Evolutionary conservation across 305 asterid species (phyloP).

Genomic region (Rubia balearica): DNA sequence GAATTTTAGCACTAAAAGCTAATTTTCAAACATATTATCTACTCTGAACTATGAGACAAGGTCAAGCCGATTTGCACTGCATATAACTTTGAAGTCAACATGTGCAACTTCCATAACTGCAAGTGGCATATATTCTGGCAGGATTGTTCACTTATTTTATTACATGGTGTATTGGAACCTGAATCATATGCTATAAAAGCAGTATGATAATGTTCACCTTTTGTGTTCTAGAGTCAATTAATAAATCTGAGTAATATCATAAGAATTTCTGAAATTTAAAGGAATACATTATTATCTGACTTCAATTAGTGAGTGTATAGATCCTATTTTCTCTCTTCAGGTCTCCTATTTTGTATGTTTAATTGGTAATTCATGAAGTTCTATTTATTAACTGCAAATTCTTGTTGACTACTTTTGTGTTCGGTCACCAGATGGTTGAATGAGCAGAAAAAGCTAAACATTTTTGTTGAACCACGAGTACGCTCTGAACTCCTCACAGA

Average conservation of each 20-base stretch:
- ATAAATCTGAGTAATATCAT: background rate
- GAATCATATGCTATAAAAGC: background rate
- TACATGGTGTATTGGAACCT: background rate
- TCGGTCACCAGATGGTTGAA: conserved; percentile 69
- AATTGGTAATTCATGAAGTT: background rate
- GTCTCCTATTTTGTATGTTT: background rate
- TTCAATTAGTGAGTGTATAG: background rate
- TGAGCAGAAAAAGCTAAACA: conserved; percentile 63
- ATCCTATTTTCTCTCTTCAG: background rate
- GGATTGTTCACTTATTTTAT: background rate
- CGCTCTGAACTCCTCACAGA: conserved; percentile 70
- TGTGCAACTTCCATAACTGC: background rate
- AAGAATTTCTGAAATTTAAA: background rate
- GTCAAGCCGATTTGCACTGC: background rate
- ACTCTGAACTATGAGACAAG: background rate
- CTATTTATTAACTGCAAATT: background rate
- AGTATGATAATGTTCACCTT: background rate
- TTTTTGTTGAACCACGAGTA: conserved; percentile 87
- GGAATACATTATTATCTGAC: background rate
- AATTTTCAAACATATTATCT: background rate
- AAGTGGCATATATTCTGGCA: background rate
- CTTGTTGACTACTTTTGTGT: conserved; percentile 4
- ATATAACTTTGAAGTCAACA: background rate
- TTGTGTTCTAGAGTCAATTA: background rate
- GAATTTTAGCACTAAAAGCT: background rate